Evolutionary conservation across 495 filamentous ascomycete species (phyloP).

Genomic region (Amphirosellinia nigrospora): DNA sequence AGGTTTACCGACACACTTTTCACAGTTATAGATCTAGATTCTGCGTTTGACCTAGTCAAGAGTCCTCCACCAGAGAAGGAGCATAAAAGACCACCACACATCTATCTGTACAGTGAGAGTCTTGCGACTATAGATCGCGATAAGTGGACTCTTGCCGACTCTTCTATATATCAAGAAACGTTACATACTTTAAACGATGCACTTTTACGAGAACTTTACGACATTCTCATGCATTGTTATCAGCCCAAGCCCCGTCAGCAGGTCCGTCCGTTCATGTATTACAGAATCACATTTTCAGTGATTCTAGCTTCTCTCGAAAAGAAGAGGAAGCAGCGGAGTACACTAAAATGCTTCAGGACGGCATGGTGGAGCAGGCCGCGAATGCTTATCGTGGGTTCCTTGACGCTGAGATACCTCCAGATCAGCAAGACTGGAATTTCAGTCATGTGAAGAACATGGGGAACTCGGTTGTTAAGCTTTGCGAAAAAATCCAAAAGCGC

Average conservation of each 20-base stretch:
- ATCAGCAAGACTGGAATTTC: slow-evolving; percentile 81
- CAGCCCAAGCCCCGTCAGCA: slow-evolving; percentile 78
- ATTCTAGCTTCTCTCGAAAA: slow-evolving; percentile 74
- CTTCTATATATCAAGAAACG: slow-evolving; percentile 73
- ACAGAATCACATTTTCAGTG: slow-evolving; percentile 78
- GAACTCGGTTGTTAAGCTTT: slow-evolving; percentile 80
- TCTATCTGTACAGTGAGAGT: slow-evolving; percentile 46
- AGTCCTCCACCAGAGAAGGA: slow-evolving; percentile 64
- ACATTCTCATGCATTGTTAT: slow-evolving; percentile 84
- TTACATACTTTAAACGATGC: slow-evolving; percentile 79
- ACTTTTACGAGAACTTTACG: slow-evolving; percentile 85
- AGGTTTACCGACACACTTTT: slow-evolving; percentile 90
- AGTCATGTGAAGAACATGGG: slow-evolving; percentile 87
- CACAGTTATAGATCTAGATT: slow-evolving; percentile 77
- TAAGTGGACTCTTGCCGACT: slow-evolving; percentile 83
- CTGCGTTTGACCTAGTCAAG: slow-evolving; percentile 81
- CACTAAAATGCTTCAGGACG: slow-evolving; percentile 69
- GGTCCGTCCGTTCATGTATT: slow-evolving; percentile 84
- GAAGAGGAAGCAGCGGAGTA: slow-evolving; percentile 73
- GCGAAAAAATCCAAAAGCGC: slow-evolving; percentile 86
- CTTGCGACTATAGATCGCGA: slow-evolving; percentile 53
- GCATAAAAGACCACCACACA: slow-evolving; percentile 55
- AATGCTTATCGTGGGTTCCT: slow-evolving; percentile 76
- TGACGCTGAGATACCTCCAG: slow-evolving; percentile 72
- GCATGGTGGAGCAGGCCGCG: slow-evolving; percentile 73